These are phyloP conservation scores for Botrytis tulipae DNA, from an alignment of 2,329 filamentous ascomycete species.

Conservation along the genomic window DNA sequence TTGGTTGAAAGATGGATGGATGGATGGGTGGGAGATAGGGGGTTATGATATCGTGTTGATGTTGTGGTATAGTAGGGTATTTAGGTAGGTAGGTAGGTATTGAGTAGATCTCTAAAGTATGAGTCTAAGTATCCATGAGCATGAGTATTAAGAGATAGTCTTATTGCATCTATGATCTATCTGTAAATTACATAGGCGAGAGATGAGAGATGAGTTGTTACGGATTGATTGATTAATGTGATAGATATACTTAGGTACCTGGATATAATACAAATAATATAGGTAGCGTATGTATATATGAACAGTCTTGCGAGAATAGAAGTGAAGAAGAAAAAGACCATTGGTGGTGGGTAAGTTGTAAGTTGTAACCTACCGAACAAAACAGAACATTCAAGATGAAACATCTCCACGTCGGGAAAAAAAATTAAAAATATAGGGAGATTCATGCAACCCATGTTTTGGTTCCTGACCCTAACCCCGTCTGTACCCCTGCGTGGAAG, in stretches of 20 bases:
- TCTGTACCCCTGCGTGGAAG: too few relatives aligned
- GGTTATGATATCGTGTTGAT: not conserved
- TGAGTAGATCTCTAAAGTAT: not conserved
- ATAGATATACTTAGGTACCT: too few relatives aligned
- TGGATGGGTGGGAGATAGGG: not conserved
- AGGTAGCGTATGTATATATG: too few relatives aligned
- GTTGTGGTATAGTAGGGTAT: not conserved
- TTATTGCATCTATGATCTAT: not conserved
- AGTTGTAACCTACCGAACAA: too few relatives aligned
- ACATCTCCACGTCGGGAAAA: not conserved
- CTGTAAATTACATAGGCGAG: not conserved
- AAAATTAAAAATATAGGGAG: too few relatives aligned
- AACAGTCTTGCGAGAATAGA: too few relatives aligned
- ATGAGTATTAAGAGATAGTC: not conserved
- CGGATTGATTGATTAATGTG: not conserved
- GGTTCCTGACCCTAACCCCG: not conserved
- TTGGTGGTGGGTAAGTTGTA: too few relatives aligned
- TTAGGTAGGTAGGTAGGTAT: too few relatives aligned
- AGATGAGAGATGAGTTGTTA: not conserved
- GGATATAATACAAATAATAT: too few relatives aligned
- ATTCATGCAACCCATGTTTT: not conserved
- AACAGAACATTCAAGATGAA: not conserved
- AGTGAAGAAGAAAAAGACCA: too few relatives aligned
- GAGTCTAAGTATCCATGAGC: too few relatives aligned
- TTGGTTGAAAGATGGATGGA: too few relatives aligned